Conservation (phyloP, 805 yeast genomes). For the Lachancea lanzarotensis region DNA sequence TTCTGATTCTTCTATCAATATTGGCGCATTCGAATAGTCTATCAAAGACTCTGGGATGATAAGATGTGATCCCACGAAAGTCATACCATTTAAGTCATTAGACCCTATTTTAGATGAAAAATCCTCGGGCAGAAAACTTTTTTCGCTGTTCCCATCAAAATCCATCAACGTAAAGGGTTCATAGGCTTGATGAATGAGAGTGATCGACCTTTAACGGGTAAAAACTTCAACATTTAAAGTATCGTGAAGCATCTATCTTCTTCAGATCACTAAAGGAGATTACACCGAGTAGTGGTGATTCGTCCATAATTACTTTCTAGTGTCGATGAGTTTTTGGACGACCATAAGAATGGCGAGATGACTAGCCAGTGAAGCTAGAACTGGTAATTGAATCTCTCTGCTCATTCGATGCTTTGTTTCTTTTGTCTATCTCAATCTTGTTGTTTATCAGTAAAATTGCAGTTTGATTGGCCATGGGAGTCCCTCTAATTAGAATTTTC, state of each 20-base stretch:
- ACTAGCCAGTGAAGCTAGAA: neutral
- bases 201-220: neutral
- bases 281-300: too few relatives aligned
- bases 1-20: neutral
- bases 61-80: neutral
- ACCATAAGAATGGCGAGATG: neutral
- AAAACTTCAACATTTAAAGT: neutral
- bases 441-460: slow-evolving; percentile 69
- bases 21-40: neutral
- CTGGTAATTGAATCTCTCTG: neutral
- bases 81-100: neutral
- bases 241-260: neutral
- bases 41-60: neutral
- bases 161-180: neutral
- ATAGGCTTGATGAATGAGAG: neutral
- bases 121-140: neutral
- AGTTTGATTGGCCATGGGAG: slow-evolving; percentile 58
- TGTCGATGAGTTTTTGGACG: neutral
- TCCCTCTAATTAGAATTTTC: slow-evolving; percentile 61
- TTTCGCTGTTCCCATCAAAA: neutral
- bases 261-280: neutral
- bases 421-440: slow-evolving; percentile 61
- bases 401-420: slow-evolving; percentile 32
- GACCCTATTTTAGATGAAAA: neutral
- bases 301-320: neutral